Conservation (phyloP, 129 eudicot species). For the Artemisia annua region DNA sequence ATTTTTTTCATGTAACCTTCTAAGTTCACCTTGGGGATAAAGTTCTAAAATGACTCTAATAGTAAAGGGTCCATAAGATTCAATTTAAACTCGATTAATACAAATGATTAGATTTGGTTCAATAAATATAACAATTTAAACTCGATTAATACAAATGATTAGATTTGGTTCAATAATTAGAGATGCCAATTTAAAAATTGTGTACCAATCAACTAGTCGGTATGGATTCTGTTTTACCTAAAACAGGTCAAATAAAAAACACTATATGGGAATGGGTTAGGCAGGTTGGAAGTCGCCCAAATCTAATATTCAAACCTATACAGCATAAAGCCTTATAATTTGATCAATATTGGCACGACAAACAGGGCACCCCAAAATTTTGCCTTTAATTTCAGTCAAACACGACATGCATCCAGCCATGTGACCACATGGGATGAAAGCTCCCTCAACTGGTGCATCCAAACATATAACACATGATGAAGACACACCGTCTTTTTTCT, state of each 20-base stretch:
- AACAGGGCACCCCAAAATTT: conserved; percentile 96
- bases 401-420: conserved; percentile 99
- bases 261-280: neutral
- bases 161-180: neutral
- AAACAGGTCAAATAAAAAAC: neutral
- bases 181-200: neutral
- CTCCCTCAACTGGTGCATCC: conserved; percentile 95
- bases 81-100: too few species aligned
- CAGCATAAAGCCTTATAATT: conserved; percentile 75
- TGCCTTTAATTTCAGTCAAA: conserved; percentile 71
- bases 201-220: neutral
- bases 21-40: too few species aligned
- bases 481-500: conserved; percentile 37
- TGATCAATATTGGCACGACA: conserved; percentile 89
- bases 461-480: conserved; percentile 87
- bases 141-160: neutral
- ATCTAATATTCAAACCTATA: conserved; percentile 28
- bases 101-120: too few species aligned
- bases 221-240: neutral
- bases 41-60: too few species aligned
- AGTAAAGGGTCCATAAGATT: neutral
- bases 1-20: too few species aligned
- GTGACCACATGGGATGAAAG: conserved; percentile 96
- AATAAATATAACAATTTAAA: too few species aligned
- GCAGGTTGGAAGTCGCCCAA: neutral